These are phyloP conservation scores for Alternaria brassicicola DNA, from an alignment of 2,329 filamentous ascomycete species.

Conservation along the genomic window DNA sequence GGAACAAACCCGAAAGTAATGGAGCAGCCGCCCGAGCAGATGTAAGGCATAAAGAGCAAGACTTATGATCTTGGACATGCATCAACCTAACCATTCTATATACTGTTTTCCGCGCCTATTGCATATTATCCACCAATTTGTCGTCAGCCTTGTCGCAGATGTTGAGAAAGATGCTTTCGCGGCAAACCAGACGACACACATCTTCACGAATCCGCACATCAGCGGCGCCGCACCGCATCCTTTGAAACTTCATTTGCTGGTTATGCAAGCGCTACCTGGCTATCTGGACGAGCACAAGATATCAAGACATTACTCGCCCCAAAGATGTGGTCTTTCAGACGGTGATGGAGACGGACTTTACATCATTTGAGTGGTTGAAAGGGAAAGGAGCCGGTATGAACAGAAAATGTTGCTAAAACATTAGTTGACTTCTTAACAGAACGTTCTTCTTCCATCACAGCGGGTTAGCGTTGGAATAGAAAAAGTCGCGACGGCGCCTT, in stretches of 20 bases:
- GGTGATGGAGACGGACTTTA: slow-evolving; percentile 32
- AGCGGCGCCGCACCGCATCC: slow-evolving; percentile 34
- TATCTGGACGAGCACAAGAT: slow-evolving; percentile 38
- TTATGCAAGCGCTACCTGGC: slow-evolving; percentile 34
- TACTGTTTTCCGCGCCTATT: not conserved
- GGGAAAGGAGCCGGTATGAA: too few species aligned
- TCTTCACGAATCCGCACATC: slow-evolving; percentile 35
- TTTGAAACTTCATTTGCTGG: slow-evolving; percentile 29
- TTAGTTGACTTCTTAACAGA: too few species aligned
- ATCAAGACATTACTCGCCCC: slow-evolving; percentile 31
- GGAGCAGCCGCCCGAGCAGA: not conserved
- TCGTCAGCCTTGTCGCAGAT: slow-evolving; percentile 35
- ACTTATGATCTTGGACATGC: not conserved
- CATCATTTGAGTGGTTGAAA: slow-evolving; percentile 41
- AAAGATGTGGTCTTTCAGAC: slow-evolving; percentile 37
- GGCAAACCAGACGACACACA: slow-evolving; percentile 38
- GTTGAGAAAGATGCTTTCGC: slow-evolving; percentile 33
- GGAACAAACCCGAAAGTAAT: not conserved
- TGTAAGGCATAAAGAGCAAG: not conserved
- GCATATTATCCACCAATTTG: not conserved
- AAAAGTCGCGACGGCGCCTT: too few species aligned
- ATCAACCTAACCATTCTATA: not conserved
- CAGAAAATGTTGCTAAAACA: too few species aligned
- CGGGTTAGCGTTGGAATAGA: too few species aligned
- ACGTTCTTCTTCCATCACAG: too few species aligned